Evolutionary conservation across 2,329 filamentous ascomycete species (phyloP).

Genomic region (Scedosporium apiospermum): DNA sequence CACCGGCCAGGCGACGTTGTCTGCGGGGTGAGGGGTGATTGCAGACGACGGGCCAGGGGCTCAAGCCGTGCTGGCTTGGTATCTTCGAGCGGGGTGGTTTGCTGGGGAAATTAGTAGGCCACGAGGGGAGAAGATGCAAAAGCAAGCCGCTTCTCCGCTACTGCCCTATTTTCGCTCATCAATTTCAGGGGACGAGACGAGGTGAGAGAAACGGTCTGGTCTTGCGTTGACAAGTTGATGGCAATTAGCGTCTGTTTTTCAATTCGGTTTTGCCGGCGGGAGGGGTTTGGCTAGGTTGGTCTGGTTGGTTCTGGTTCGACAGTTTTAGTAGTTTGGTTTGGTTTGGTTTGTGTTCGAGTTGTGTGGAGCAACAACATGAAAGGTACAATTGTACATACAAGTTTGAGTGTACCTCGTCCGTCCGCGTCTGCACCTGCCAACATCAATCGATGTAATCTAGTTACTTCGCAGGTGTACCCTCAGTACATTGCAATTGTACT

Average conservation of each 20-base stretch:
- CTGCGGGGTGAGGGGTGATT: constrained; percentile 1
- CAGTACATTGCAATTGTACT: no score
- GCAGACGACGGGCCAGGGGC: no score
- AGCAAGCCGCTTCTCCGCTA: neutral
- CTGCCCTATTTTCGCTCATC: neutral
- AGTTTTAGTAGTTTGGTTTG: no score
- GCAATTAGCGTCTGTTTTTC: neutral
- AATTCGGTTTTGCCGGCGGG: constrained; percentile 2
- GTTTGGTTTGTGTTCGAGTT: no score
- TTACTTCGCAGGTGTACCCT: no score
- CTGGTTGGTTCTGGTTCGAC: no score
- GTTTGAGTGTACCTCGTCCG: no score
- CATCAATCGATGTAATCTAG: no score
- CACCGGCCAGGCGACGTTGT: neutral
- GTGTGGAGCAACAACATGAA: no score
- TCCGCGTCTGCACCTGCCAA: no score
- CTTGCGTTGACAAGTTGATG: neutral
- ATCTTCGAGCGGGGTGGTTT: neutral
- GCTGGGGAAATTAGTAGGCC: neutral
- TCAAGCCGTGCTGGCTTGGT: no score
- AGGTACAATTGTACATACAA: no score
- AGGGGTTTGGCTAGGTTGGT: neutral
- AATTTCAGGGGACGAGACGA: neutral
- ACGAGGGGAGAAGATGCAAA: neutral
- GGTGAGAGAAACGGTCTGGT: neutral